Evolutionary conservation across 2,329 filamentous ascomycete genomes (phyloP).

Genomic region (Cladobotryum protrusum): DNA sequence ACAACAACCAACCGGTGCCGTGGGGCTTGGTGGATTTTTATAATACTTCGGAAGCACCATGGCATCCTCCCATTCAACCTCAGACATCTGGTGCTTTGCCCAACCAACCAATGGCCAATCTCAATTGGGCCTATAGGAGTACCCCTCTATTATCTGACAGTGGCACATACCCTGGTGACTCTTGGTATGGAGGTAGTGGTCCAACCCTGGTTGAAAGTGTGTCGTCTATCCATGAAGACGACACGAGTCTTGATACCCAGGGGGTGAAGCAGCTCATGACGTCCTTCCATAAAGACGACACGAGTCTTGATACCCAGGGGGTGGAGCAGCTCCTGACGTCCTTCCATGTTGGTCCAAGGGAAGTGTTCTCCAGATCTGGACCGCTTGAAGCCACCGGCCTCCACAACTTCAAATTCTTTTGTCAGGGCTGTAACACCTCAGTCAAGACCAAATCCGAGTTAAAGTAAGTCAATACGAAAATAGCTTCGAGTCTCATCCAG

Average conservation of each 20-base stretch:
- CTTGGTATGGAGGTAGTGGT: slow-evolving; percentile 39
- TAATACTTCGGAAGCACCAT: too few species aligned
- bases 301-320: slow-evolving; percentile 32
- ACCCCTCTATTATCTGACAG: slow-evolving; percentile 32
- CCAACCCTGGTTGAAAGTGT: slow-evolving; percentile 32
- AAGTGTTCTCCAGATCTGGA: not conserved
- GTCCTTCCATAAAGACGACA: slow-evolving; percentile 40
- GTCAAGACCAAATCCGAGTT: slow-evolving; percentile 50
- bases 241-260: slow-evolving; percentile 33
- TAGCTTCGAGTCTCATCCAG: not conserved
- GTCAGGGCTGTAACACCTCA: slow-evolving; percentile 32
- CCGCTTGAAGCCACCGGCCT: not conserved
- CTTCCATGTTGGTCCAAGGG: slow-evolving; percentile 16
- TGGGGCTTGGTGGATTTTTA: too few species aligned
- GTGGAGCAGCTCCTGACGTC: slow-evolving; percentile 30
- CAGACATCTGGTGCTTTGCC: too few species aligned
- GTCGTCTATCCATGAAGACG: slow-evolving; percentile 39
- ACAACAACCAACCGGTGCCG: too few species aligned
- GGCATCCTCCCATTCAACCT: too few species aligned
- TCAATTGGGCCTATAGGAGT: slow-evolving; percentile 18
- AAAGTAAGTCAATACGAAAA: slow-evolving; percentile 37
- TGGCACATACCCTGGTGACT: slow-evolving; percentile 36
- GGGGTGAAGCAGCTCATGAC: too few species aligned
- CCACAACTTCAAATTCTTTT: slow-evolving; percentile 21
- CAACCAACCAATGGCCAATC: too few species aligned